Base-by-base conservation (phyloP, 805 yeast genomes). In the Saturnispora kantuleensis region DNA sequence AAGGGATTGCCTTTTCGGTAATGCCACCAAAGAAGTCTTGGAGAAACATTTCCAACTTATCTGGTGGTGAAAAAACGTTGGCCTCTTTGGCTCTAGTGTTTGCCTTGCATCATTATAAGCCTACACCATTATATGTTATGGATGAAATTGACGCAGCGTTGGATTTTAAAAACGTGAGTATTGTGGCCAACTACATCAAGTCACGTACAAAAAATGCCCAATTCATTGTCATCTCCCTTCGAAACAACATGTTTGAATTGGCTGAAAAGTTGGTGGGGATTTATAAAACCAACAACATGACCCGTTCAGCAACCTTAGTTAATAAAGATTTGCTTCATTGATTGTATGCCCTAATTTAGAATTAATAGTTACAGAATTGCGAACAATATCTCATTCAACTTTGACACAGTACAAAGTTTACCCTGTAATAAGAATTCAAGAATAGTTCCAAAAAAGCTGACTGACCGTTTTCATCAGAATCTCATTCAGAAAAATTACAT, bases 1-100 rank as follows among this genome's bases (percentile, higher is more conserved):
- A 93, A 65, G 99, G 99, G 30, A 89, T 93, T 33, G 67, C 89
- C 35, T 93, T 93, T 63, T 84, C 96, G 62, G 98, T 93, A 5
- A 93, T 93, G 98, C 99, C 99, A 2, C 99, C 99, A 0, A 90
- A 88, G 66, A 93, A 93, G 62, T 81, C 94, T 33, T 93, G 99
- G 99, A 84, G 84, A 58, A 93, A 93, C 56, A 93, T 93, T 44
- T 79, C 95, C 15, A 93, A 93, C 56, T 66, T 93, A 46, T 88
- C 97, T 2, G 99, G 99, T 52, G 99, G 99, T 51, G 99, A 93
- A 56, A 93, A 93, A 65, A 93, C 99, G 0, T 72, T 93, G 50
- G 84, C 95, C 55, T 90, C 97, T 0, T 70, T 93, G 56, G 97
- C 98, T 0, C 69, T 93, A 53, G 98, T 93, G 3, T 93, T 93